A percentile compares a stretch with the other conserved stretches of the same genome.
phyloP scores from a whole-genome alignment of 768 basidiomycete genomes.

The Psilocybe cyanescens region DNA sequence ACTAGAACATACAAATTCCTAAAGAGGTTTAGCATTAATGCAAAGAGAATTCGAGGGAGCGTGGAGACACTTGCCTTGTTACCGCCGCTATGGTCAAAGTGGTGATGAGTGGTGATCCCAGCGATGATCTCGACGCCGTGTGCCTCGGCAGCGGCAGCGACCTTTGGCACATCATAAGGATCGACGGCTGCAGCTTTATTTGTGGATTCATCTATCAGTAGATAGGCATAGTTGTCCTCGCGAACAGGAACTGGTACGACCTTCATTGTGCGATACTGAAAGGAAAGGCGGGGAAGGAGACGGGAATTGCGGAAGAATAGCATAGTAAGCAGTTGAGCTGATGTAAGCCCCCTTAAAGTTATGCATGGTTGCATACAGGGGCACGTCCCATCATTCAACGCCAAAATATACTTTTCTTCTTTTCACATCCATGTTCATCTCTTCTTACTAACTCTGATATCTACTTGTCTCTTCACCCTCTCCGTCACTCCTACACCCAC shows the following conservation, averaged over 20 bases:
- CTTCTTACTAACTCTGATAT: not conserved
- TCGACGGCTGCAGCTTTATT: slow-evolving; percentile 81
- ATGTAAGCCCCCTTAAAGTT: slow-evolving; percentile 5
- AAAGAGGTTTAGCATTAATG: slow-evolving; percentile 3
- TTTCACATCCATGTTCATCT: slow-evolving; percentile 1
- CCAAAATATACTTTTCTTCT: not conserved
- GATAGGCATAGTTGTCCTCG: slow-evolving; percentile 85
- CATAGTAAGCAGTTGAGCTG: slow-evolving; percentile 13
- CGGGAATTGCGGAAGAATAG: slow-evolving; percentile 15
- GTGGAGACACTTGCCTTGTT: slow-evolving; percentile 57
- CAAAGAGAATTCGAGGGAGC: not conserved
- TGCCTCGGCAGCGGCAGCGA: slow-evolving; percentile 61
- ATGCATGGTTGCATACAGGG: not conserved
- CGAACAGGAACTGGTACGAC: slow-evolving; percentile 81
- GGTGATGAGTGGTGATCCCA: slow-evolving; percentile 90
- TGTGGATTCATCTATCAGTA: slow-evolving; percentile 71
- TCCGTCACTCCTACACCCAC: slow-evolving; percentile 9
- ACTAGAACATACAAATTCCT: slow-evolving; percentile 54
- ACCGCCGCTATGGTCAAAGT: slow-evolving; percentile 87
- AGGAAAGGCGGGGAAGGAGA: slow-evolving; percentile 23
- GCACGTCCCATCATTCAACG: slow-evolving; percentile 1
- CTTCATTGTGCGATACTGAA: slow-evolving; percentile 54
- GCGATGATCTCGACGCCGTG: slow-evolving; percentile 71
- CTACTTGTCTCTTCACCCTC: not conserved
- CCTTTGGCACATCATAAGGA: slow-evolving; percentile 75